phyloP scores from a whole-genome alignment of 2,329 filamentous ascomycete species.

The Fusarium torulosum region DNA sequence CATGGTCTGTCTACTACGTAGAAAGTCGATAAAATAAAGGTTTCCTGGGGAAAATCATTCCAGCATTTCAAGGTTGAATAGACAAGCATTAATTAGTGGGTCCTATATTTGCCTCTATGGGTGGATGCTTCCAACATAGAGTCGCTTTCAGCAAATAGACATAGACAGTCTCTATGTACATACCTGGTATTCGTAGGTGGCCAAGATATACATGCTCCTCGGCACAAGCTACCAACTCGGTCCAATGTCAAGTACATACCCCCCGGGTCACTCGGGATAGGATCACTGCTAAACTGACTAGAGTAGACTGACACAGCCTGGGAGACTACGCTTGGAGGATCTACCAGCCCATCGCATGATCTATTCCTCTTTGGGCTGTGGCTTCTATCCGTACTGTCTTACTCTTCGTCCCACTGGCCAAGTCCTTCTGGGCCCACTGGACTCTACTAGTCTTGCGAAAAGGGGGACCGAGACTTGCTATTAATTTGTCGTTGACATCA shows the following conservation, averaged over 20 bases:
- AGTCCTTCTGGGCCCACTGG: conserved; percentile 21
- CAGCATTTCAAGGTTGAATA: conserved; percentile 21
- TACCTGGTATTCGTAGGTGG: too few relatives aligned
- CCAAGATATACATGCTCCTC: neutral
- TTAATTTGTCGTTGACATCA: conserved; percentile 19
- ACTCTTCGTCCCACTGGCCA: conserved; percentile 26
- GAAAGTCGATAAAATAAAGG: conserved; percentile 9
- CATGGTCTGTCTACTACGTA: neutral
- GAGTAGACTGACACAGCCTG: too few relatives aligned
- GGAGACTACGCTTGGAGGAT: conserved; percentile 29
- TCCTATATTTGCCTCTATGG: neutral
- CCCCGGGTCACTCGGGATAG: conserved; percentile 27
- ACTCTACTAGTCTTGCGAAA: conserved; percentile 22
- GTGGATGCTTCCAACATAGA: neutral
- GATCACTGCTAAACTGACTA: conserved; percentile 11
- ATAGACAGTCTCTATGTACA: too few relatives aligned
- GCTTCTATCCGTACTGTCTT: too few relatives aligned
- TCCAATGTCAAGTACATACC: neutral
- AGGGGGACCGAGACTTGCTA: conserved; percentile 21
- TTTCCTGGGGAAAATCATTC: conserved; percentile 29
- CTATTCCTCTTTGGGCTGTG: conserved; percentile 34
- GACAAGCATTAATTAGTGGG: neutral
- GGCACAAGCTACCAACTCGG: neutral
- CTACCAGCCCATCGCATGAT: conserved; percentile 14
- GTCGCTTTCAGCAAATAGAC: too few relatives aligned